phyloP scores from a whole-genome alignment of 805 yeast species.

The Monosporozyma servazzii region DNA sequence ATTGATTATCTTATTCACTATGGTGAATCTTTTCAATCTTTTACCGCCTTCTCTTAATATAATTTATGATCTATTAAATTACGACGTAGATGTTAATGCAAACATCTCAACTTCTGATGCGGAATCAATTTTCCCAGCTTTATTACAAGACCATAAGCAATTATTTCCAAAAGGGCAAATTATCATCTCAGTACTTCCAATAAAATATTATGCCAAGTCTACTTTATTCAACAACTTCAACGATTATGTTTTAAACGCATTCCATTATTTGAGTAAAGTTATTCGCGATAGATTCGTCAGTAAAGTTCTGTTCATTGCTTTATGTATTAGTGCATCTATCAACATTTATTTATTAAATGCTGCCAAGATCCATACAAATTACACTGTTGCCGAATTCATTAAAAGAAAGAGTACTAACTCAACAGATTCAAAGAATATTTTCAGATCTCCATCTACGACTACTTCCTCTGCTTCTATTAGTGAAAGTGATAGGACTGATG shows the following conservation, averaged over 20 bases:
- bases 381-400: constrained; percentile 27
- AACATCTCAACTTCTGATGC: background rate
- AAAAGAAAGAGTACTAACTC: constrained; percentile 1
- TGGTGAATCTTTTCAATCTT: constrained; percentile 56
- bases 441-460: background rate
- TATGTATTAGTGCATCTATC: constrained; percentile 66
- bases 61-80: constrained; percentile 33
- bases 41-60: constrained; percentile 46
- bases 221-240: constrained; percentile 51
- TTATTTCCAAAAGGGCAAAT: constrained; percentile 36
- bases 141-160: background rate
- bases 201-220: constrained; percentile 49
- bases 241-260: constrained; percentile 31
- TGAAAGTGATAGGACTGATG: constrained; percentile 13
- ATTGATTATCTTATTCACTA: constrained; percentile 48
- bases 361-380: constrained; percentile 54
- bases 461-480: background rate
- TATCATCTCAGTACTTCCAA: constrained; percentile 49
- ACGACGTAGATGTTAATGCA: background rate
- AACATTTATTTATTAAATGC: constrained; percentile 83
- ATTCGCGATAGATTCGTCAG: constrained; percentile 75
- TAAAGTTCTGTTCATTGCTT: constrained; percentile 62
- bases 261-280: constrained; percentile 35
- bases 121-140: background rate
- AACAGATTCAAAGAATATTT: background rate